A percentile compares a stretch with the other conserved stretches of the same genome.
Conservation (phyloP, 208 protist species). For the Wallacemonas sp. region DNA sequence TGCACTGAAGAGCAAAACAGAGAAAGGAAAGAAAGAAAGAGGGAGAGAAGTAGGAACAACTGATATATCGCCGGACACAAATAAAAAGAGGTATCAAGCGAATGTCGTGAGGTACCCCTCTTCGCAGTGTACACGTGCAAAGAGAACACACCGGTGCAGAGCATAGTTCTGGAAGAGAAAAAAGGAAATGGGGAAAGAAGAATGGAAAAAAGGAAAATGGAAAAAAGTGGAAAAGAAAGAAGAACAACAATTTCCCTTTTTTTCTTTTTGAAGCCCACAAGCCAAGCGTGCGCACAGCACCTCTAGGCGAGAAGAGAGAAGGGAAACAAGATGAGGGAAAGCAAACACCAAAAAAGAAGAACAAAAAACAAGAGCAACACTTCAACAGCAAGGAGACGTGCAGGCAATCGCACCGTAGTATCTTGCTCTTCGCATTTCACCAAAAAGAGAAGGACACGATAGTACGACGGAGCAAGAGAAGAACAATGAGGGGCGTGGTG, state of each 20-base stretch:
- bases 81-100: too few species aligned
- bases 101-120: not conserved
- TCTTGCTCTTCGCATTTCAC: too few species aligned
- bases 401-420: too few species aligned
- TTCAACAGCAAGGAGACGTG: too few species aligned
- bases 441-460: too few species aligned
- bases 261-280: too few species aligned
- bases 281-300: not conserved
- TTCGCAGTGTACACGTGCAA: not conserved
- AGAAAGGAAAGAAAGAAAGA: not conserved
- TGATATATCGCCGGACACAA: too few species aligned
- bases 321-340: slow-evolving; percentile 3
- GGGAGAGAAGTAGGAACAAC: slow-evolving; percentile 7
- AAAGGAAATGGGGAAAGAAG: not conserved
- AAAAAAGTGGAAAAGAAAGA: not conserved
- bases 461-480: too few species aligned
- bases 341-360: not conserved
- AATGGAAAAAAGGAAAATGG: slow-evolving; percentile 5
- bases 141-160: too few species aligned
- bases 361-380: not conserved
- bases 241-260: not conserved
- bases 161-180: slow-evolving; percentile 3
- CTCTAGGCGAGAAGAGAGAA: not conserved
- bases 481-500: too few species aligned
- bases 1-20: too few species aligned